Percentiles rank a stretch among this genome's conserved stretches.
Conservation (phyloP, 352 stramenopile species). For the Pythium sukuiense region DNA sequence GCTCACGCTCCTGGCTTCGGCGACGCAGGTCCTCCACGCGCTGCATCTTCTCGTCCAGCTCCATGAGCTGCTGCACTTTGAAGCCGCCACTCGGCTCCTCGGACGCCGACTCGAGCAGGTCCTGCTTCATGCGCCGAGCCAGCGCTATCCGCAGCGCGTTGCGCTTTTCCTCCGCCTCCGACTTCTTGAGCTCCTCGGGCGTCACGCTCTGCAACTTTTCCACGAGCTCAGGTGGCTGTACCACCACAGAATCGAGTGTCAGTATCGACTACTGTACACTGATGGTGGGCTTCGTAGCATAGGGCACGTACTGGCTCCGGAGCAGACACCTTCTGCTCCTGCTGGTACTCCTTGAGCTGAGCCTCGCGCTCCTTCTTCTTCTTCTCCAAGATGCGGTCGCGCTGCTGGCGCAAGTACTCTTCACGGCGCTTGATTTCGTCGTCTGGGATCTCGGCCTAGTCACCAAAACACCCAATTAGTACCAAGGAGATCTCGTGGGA, state of each 20-base stretch:
- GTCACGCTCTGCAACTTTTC: conserved; percentile 69
- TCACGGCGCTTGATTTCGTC: conserved; percentile 72
- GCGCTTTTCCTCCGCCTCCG: conserved; percentile 64
- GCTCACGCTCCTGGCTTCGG: conserved; percentile 61
- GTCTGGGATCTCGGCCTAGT: conserved; percentile 63
- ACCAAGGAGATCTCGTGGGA: not conserved
- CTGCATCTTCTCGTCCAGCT: conserved; percentile 79
- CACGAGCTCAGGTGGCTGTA: conserved; percentile 50
- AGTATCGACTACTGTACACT: not conserved
- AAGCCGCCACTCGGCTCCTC: conserved; percentile 32
- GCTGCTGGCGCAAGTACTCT: conserved; percentile 72
- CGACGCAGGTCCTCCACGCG: conserved; percentile 71
- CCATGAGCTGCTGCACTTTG: conserved; percentile 60
- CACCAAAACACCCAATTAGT: not conserved
- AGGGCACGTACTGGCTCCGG: conserved; percentile 43
- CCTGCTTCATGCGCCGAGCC: conserved; percentile 79
- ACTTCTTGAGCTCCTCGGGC: conserved; percentile 59
- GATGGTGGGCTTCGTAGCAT: not conserved
- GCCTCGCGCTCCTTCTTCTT: conserved; percentile 74
- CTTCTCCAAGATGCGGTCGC: conserved; percentile 78
- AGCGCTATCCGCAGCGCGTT: conserved; percentile 71
- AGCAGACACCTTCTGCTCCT: conserved; percentile 65
- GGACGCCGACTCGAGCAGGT: conserved; percentile 46
- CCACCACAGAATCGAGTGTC: not conserved
- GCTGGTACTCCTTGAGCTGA: conserved; percentile 73